phyloP scores from a whole-genome alignment of 306 rosid genomes.

The Amphicarpaea edgeworthii region DNA sequence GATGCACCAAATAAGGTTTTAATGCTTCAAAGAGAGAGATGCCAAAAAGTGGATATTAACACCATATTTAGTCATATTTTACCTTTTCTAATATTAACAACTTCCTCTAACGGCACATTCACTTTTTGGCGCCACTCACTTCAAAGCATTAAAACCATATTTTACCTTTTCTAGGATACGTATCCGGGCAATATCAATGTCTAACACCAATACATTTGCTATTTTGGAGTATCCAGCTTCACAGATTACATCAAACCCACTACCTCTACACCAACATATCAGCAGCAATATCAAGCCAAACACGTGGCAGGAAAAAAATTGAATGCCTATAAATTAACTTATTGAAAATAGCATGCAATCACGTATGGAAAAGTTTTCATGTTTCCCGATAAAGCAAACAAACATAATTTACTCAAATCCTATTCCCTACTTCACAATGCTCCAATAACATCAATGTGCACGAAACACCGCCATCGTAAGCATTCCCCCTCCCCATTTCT shows the following conservation, averaged over 20 bases:
- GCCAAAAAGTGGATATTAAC: no score
- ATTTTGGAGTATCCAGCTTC: no score
- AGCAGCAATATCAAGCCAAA: not conserved
- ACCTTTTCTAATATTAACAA: not conserved
- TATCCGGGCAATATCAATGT: no score
- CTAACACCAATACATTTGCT: no score
- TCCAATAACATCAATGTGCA: slow-evolving; percentile 20
- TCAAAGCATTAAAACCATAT: slow-evolving; percentile 2
- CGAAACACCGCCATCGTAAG: not conserved
- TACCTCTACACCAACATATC: not conserved
- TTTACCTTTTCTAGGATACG: no score
- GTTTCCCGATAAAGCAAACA: slow-evolving; percentile 1
- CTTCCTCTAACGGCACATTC: not conserved
- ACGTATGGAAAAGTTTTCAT: not conserved
- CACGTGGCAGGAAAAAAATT: slow-evolving; percentile 1
- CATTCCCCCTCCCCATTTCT: slow-evolving; percentile 19
- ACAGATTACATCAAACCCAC: not conserved
- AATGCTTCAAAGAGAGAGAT: no score
- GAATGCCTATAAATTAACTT: not conserved
- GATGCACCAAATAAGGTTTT: no score
- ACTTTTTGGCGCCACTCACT: slow-evolving; percentile 18
- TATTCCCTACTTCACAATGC: slow-evolving; percentile 9
- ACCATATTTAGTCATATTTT: no score
- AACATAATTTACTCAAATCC: not conserved
- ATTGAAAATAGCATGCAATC: slow-evolving; percentile 10